Evolutionary conservation across 352 stramenopile genomes (phyloP), one percentile per base, ranked within the genome.

Genomic region (Phytophthora sansomeana): DNA sequence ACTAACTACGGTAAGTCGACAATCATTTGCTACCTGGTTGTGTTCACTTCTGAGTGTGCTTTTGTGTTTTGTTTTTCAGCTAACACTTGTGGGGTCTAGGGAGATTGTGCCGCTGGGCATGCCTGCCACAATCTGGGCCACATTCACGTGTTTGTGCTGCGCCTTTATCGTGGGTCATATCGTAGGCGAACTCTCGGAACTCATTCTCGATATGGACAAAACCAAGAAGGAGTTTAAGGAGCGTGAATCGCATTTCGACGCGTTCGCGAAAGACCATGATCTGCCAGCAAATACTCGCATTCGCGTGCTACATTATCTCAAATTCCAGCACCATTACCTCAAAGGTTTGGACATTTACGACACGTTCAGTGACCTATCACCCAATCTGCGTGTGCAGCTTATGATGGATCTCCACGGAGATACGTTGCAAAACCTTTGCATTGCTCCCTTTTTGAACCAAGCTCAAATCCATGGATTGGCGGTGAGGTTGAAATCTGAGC

Each of bases 101-200:
- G 85, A 94, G 16, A 88, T 94, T 58, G 81, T 90, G 1, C 85
- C 85, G 10, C 32, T 89, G 17, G 79, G 78, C 5, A 80, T 87
- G 6, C 52, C 74, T 0, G 82, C 80, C 0, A 92, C 85, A 6
- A 54, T 92, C n/a, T 94, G 85, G 69, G 83, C 85, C 6, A 80
- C 77, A 0, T 38, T 83, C 3, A 89, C 80, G 14, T 92, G 83
- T 29, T 72, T 94, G 33, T 90, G 76, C 43, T 91, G 85, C 43
- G 82, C 84, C 5, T 94, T 94, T 57, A 81, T 94, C 38, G 83
- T 94, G 29, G 84, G 85, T 0, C 83, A 92, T 54, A 91, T 94
- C 33, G 72, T 94, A 5, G 83, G 85, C 4, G 83, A 92, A 54
- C 73, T 94, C 4, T 92, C 85, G 7, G 85, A 91, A 21, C 75